phyloP scores from a whole-genome alignment of 805 yeast genomes.

The Zygosaccharomyces lentus region DNA sequence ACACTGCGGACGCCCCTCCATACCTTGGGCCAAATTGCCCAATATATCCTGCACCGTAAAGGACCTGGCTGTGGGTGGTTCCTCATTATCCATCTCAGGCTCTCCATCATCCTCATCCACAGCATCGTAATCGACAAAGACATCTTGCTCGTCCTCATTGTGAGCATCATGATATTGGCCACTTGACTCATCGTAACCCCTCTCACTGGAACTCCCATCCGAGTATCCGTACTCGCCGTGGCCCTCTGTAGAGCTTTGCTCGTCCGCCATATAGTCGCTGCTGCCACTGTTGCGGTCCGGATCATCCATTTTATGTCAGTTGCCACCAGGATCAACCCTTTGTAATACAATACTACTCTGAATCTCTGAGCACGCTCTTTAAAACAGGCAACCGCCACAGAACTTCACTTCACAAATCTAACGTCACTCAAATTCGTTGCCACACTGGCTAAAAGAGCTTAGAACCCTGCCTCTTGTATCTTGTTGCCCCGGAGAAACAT shows the following conservation, averaged over 20 bases:
- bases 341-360: not conserved
- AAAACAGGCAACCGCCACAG: not conserved
- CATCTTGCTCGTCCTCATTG: slow-evolving; percentile 29
- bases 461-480: not conserved
- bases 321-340: not conserved
- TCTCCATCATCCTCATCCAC: slow-evolving; percentile 22
- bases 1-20: slow-evolving; percentile 6
- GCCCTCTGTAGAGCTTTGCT: slow-evolving; percentile 8
- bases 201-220: slow-evolving; percentile 7
- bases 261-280: slow-evolving; percentile 16
- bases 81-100: slow-evolving; percentile 23
- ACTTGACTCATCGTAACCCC: slow-evolving; percentile 11
- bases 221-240: slow-evolving; percentile 13
- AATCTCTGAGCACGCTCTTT: not conserved
- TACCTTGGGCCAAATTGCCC: slow-evolving; percentile 15
- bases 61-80: slow-evolving; percentile 16
- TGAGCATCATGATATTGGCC: slow-evolving; percentile 17
- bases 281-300: slow-evolving; percentile 11
- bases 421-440: not conserved
- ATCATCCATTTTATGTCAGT: slow-evolving; percentile 4
- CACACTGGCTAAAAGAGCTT: not conserved
- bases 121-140: slow-evolving; percentile 11
- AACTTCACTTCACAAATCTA: not conserved
- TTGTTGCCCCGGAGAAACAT: not conserved
- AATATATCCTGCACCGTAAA: slow-evolving; percentile 15